Evolutionary conservation across 345 rosid species (phyloP).

Genomic region (Pistacia atlantica): DNA sequence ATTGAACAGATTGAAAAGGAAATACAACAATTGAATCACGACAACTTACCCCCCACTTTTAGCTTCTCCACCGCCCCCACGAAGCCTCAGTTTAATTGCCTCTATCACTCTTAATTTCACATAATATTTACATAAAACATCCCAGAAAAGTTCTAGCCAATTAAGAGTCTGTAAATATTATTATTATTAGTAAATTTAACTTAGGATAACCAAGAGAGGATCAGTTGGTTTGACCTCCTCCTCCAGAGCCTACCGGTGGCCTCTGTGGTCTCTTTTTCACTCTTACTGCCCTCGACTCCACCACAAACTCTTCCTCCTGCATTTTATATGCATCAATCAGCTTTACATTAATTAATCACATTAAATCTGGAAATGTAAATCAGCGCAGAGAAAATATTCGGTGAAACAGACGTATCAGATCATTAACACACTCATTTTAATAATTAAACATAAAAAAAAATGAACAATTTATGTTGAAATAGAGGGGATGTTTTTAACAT

Average conservation of each 20-base stretch:
- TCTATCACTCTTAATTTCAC: no score
- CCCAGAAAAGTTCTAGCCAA: neutral
- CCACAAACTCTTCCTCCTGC: conserved; percentile 16
- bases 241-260: conserved; percentile 24
- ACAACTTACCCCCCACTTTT: neutral
- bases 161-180: no score
- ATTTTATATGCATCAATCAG: neutral
- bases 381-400: no score
- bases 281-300: neutral
- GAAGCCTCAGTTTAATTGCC: no score
- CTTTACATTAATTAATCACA: neutral
- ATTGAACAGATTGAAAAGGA: neutral
- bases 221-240: conserved; percentile 30
- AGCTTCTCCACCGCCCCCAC: no score
- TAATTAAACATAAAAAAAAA: no score
- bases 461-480: no score
- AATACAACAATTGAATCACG: neutral
- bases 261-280: conserved; percentile 11
- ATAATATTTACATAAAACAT: no score
- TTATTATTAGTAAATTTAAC: no score
- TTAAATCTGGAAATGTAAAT: neutral
- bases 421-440: no score
- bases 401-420: no score
- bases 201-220: neutral
- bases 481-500: no score